Evolutionary conservation across 2,329 filamentous ascomycete species (phyloP).

Genomic region (Escovopsis sp.): DNA sequence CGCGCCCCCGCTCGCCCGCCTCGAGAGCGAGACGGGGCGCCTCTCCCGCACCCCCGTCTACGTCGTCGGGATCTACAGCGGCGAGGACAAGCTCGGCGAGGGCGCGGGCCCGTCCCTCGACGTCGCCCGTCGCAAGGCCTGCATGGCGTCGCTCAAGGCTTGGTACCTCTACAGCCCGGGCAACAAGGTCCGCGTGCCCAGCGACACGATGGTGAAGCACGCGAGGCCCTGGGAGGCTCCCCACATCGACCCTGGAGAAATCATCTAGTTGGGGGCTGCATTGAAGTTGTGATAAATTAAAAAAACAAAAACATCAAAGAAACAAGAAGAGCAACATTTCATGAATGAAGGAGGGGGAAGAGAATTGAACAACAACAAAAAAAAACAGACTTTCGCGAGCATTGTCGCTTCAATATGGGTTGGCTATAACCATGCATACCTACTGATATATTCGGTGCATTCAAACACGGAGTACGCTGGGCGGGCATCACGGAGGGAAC

Average conservation of each 20-base stretch:
- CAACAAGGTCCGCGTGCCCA: constrained; percentile 48
- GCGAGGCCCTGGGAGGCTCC: constrained; percentile 51
- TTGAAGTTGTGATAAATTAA: background rate
- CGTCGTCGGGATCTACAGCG: constrained; percentile 87
- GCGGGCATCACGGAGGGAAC: constrained; percentile 4
- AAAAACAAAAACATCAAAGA: background rate
- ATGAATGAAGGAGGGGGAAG: too few relatives aligned
- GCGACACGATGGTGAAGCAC: constrained; percentile 49
- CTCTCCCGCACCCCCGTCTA: constrained; percentile 75
- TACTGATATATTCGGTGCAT: too few relatives aligned
- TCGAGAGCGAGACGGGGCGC: constrained; percentile 84
- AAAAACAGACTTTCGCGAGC: too few relatives aligned
- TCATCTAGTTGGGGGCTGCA: constrained; percentile 31
- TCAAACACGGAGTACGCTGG: background rate
- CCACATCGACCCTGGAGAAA: constrained; percentile 57
- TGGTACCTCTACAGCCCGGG: constrained; percentile 94
- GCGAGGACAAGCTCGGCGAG: constrained; percentile 81
- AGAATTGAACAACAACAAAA: too few relatives aligned
- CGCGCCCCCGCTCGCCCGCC: constrained; percentile 68
- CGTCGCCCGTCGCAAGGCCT: constrained; percentile 63
- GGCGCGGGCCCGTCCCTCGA: constrained; percentile 67
- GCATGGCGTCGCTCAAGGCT: constrained; percentile 72
- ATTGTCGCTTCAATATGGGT: too few relatives aligned
- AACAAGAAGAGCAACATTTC: too few relatives aligned
- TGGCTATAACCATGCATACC: background rate